Conservation (phyloP, 1,284 basidiomycete genomes). For the Boletus sp. region DNA sequence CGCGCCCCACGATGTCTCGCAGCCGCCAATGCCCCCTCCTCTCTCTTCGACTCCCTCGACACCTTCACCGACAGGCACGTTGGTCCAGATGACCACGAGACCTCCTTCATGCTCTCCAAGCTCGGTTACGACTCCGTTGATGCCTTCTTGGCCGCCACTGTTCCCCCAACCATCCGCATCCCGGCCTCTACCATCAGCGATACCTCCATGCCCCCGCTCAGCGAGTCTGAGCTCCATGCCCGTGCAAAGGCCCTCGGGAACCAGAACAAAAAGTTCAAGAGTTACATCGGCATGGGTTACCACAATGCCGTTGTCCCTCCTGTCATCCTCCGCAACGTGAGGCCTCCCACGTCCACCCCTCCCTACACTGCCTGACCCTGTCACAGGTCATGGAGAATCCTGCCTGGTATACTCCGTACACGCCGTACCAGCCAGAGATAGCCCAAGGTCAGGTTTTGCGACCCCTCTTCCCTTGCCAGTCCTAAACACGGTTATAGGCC, state of each 20-base stretch:
- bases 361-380: slow-evolving; percentile 7
- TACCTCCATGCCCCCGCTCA: slow-evolving; percentile 67
- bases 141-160: slow-evolving; percentile 75
- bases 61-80: slow-evolving; percentile 86
- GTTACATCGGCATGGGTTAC: slow-evolving; percentile 98
- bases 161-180: slow-evolving; percentile 79
- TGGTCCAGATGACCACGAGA: slow-evolving; percentile 78
- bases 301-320: slow-evolving; percentile 91
- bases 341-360: slow-evolving; percentile 22
- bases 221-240: slow-evolving; percentile 81
- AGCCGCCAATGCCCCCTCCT: slow-evolving; percentile 53
- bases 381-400: slow-evolving; percentile 92
- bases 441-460: slow-evolving; percentile 65
- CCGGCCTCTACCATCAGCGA: slow-evolving; percentile 59
- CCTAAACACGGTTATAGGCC: slow-evolving; percentile 48
- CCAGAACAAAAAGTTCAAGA: slow-evolving; percentile 82
- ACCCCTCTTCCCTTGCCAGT: slow-evolving; percentile 6
- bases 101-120: slow-evolving; percentile 71
- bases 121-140: slow-evolving; percentile 87
- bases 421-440: slow-evolving; percentile 91
- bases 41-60: slow-evolving; percentile 79
- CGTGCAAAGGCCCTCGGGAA: slow-evolving; percentile 75
- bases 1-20: slow-evolving; percentile 44
- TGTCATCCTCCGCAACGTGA: slow-evolving; percentile 88
- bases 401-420: slow-evolving; percentile 98